Evolutionary conservation across 1,139 yeast genomes (phyloP).

Genomic region (Debaryomyces robertsiae): DNA sequence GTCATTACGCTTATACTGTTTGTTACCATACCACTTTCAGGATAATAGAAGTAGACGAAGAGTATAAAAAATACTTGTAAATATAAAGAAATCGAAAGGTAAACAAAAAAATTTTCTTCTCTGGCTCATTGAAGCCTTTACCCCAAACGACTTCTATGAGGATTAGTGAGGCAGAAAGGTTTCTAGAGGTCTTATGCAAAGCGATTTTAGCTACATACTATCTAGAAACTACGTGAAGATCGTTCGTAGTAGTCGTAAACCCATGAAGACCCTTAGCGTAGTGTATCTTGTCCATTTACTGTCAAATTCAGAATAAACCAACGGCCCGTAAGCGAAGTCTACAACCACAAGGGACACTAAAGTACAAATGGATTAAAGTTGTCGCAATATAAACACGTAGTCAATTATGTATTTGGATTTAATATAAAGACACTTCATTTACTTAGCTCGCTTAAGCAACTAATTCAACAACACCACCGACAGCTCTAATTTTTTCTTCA

Average conservation of each 20-base stretch:
- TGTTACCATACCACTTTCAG: neutral
- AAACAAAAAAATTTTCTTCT: constrained; percentile 8
- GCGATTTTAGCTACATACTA: no score
- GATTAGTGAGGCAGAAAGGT: no score
- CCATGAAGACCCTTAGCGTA: no score
- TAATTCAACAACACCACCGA: constrained; percentile 99
- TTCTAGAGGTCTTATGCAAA: no score
- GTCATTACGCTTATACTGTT: constrained; percentile 1
- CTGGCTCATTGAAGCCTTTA: no score
- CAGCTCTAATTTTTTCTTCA: constrained; percentile 99
- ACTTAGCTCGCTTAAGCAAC: constrained; percentile 67
- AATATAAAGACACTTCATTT: constrained; percentile 13
- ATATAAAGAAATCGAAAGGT: constrained; percentile 4
- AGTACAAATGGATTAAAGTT: constrained; percentile 7
- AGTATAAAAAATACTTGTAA: neutral
- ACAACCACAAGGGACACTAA: constrained; percentile 3
- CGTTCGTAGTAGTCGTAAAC: no score
- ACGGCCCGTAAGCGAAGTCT: no score
- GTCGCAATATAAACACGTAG: constrained; percentile 13
- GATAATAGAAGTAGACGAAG: neutral
- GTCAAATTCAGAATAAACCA: neutral
- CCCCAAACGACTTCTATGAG: no score
- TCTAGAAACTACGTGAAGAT: no score
- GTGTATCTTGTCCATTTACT: no score
- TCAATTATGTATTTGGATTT: constrained; percentile 15